Evolutionary conservation across 2,329 filamentous ascomycete species (phyloP), one percentile per base, ranked within the genome.

Genomic region (Phoma sp.): DNA sequence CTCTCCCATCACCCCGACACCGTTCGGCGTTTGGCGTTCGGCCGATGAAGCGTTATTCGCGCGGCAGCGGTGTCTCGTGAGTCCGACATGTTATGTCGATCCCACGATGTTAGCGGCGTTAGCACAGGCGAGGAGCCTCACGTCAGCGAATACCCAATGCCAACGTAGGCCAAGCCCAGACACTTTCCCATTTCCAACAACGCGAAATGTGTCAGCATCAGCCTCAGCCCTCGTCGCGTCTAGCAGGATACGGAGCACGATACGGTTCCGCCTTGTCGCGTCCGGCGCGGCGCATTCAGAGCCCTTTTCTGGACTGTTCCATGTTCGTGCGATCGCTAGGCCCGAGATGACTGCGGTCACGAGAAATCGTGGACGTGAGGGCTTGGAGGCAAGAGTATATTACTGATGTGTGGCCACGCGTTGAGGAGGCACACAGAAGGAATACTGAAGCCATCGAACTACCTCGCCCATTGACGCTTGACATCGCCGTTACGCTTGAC

Each of bases 171-270:
- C 52, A 49, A 34, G 53, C 9, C 17, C n/a, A 7, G 7, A 14
- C 14, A 29, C 25, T 53, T 29, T 48, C 36, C 30, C 15, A 25
- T 48, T 42, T 43, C 29, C 15, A 48, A 29, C 15, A 21, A 5
- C n/a, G 3, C 3, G 18, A 7, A 2, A 32, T 43, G 20, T 34
- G 56, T 59, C 52, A 59, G 56, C 52, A 23, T 46, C 47, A 51
- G 56, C 47, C 50, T 38, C 40, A 47, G 42, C 37, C 12, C 15
- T 30, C 33, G 29, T 40, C n/a, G 29, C 7, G 30, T 34, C 23
- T 17, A 34, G 21, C n/a, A n/a, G 3, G 36, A 20, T 9, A 23
- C 5, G 5, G n/a, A 39, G 37, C 4, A 29, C 1, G 11, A 14
- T 2, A 14, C 12, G 14, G 5, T 32, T 53, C 33, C 32, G 50